These are phyloP conservation scores for Arabidopsis arenosa DNA, from an alignment of 345 rosid species.

Conservation along the genomic window DNA sequence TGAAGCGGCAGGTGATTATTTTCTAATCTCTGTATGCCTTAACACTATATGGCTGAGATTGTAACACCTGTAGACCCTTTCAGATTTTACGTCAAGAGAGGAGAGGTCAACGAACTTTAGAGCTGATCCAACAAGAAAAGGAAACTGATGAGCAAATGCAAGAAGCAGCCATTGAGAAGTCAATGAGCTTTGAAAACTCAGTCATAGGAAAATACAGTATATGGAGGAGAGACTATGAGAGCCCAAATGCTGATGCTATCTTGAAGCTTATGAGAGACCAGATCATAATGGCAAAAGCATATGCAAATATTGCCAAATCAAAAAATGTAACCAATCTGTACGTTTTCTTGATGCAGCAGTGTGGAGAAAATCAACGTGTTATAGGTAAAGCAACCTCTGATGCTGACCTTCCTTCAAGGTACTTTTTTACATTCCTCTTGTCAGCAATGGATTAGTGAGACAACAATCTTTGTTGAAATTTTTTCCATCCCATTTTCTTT, in stretches of 20 bases:
- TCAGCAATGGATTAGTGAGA: conserved; percentile 25
- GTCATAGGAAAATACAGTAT: conserved; percentile 78
- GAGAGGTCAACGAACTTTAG: conserved; percentile 64
- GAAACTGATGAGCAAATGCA: conserved; percentile 62
- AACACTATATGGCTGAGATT: conserved; percentile 38
- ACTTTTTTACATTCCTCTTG: conserved; percentile 39
- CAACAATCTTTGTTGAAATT: neutral
- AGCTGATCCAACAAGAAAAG: conserved; percentile 64
- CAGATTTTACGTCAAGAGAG: conserved; percentile 71
- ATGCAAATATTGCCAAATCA: conserved; percentile 85
- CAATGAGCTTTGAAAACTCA: conserved; percentile 59
- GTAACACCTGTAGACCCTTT: conserved; percentile 42
- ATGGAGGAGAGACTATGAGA: conserved; percentile 94
- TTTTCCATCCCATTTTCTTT: conserved; percentile 24
- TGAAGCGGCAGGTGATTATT: conserved; percentile 74
- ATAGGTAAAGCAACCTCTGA: conserved; percentile 81
- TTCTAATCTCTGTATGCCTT: conserved; percentile 6
- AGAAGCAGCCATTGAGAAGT: conserved; percentile 66
- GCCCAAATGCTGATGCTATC: conserved; percentile 78
- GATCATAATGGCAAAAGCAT: conserved; percentile 93
- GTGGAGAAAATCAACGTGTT: conserved; percentile 64
- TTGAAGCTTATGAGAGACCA: conserved; percentile 96
- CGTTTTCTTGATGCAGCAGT: conserved; percentile 62
- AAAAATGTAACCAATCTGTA: conserved; percentile 64
- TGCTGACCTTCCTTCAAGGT: conserved; percentile 85